phyloP scores from a whole-genome alignment of 768 basidiomycete species.

The Tremella yokohamensis region DNA sequence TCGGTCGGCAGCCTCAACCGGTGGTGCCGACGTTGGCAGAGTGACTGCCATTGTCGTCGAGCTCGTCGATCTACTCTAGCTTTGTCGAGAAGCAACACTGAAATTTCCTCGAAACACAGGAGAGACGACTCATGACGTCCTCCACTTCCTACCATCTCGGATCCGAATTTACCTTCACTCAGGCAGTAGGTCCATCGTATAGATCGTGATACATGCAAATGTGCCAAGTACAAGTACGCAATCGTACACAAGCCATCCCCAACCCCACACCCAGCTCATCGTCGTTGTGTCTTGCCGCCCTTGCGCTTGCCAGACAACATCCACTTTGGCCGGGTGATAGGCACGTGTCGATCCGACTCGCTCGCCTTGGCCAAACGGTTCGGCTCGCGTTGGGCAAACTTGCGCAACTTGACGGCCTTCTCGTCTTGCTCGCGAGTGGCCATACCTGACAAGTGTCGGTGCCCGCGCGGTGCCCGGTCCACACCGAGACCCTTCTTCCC shows the following conservation, averaged over 20 bases:
- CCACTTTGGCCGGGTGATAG: slow-evolving; percentile 51
- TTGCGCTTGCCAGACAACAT: slow-evolving; percentile 50
- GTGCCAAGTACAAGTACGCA: no score
- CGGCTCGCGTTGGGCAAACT: slow-evolving; percentile 78
- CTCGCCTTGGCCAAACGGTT: slow-evolving; percentile 87
- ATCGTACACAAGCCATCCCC: not conserved
- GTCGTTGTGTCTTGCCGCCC: slow-evolving; percentile 49
- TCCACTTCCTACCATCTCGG: no score
- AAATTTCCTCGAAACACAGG: no score
- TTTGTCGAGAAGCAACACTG: no score
- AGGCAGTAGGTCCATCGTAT: no score
- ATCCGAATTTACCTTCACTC: no score
- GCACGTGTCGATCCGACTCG: slow-evolving; percentile 59
- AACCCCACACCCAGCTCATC: slow-evolving; percentile 22
- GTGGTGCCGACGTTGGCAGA: no score
- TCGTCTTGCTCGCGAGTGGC: slow-evolving; percentile 73
- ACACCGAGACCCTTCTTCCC: slow-evolving; percentile 54
- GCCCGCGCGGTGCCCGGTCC: slow-evolving; percentile 63
- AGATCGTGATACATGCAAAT: no score
- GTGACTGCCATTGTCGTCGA: no score
- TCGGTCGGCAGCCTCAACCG: no score
- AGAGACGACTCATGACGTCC: no score
- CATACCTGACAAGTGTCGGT: slow-evolving; percentile 75
- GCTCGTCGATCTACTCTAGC: no score
- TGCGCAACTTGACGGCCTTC: slow-evolving; percentile 75